phyloP scores from a whole-genome alignment of 1,139 yeast species.

The Blastobotrys persicus region DNA sequence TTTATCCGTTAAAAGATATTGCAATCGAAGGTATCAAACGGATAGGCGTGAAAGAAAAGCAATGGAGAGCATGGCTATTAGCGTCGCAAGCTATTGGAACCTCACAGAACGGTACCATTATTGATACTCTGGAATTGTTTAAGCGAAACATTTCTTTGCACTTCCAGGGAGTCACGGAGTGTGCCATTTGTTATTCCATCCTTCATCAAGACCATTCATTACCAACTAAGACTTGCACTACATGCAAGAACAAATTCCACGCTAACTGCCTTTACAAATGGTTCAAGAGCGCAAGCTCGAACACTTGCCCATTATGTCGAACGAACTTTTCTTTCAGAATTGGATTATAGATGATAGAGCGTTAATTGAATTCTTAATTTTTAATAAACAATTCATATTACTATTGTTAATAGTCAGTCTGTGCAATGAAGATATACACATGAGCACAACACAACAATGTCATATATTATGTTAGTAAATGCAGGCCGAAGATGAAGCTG shows the following conservation, averaged over 20 bases:
- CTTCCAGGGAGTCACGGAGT: constrained; percentile 86
- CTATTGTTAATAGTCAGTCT: not conserved
- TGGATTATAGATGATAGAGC: constrained; percentile 14
- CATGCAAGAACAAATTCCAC: constrained; percentile 92
- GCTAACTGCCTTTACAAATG: constrained; percentile 96
- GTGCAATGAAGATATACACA: too few species aligned
- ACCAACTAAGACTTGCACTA: constrained; percentile 83
- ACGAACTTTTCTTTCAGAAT: constrained; percentile 49
- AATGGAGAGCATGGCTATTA: constrained; percentile 94
- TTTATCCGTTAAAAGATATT: constrained; percentile 73
- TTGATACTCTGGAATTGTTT: constrained; percentile 79
- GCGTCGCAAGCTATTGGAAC: constrained; percentile 82
- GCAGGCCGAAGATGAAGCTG: constrained; percentile 20
- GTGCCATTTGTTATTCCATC: constrained; percentile 93
- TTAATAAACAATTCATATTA: not conserved
- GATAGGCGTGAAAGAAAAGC: constrained; percentile 86
- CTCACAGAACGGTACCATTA: constrained; percentile 70
- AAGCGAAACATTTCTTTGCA: constrained; percentile 77
- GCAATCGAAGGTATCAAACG: constrained; percentile 74
- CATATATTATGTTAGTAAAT: constrained; percentile 6
- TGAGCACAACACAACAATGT: too few species aligned
- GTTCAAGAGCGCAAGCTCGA: constrained; percentile 91
- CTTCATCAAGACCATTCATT: constrained; percentile 87
- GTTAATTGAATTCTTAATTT: not conserved
- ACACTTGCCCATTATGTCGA: constrained; percentile 94